These are phyloP conservation scores for Cutaneotrichosporon spelunceum DNA, from an alignment of 1,284 basidiomycete genomes.

Conservation along the genomic window DNA sequence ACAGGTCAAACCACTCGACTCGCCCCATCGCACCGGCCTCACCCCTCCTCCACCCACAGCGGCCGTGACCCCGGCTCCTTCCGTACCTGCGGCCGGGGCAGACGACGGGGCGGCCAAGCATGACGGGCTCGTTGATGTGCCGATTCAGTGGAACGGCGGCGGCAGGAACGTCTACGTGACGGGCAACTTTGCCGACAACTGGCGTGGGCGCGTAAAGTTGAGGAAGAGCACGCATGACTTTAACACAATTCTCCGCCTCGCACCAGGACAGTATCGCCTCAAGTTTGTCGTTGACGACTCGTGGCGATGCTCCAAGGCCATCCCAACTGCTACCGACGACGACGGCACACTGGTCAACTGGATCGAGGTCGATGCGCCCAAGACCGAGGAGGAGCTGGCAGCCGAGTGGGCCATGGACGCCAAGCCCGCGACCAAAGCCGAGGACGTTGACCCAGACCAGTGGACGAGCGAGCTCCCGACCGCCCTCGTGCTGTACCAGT, in stretches of 20 bases:
- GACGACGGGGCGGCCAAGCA: constrained; percentile 10
- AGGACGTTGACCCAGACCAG: constrained; percentile 48
- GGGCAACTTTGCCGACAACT: constrained; percentile 60
- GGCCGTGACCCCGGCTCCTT: constrained; percentile 32
- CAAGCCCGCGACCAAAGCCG: constrained; percentile 34
- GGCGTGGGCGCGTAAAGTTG: constrained; percentile 57
- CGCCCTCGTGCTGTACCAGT: constrained; percentile 71
- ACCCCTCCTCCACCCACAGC: constrained; percentile 35
- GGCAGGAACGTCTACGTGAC: constrained; percentile 57
- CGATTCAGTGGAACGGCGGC: constrained; percentile 51
- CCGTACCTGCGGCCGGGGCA: constrained; percentile 3
- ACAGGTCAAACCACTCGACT: constrained; percentile 22
- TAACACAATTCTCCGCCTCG: constrained; percentile 57
- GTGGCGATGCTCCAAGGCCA: constrained; percentile 69
- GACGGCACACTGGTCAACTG: constrained; percentile 96
- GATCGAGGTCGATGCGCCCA: constrained; percentile 58
- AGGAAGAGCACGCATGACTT: constrained; percentile 55
- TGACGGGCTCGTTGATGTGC: constrained; percentile 45
- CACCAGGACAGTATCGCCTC: constrained; percentile 90
- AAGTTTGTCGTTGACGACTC: constrained; percentile 94
- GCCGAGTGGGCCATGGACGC: constrained; percentile 49
- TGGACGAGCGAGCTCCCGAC: constrained; percentile 77
- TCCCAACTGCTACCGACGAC: constrained; percentile 89
- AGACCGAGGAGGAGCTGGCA: constrained; percentile 47
- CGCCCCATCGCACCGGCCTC: constrained; percentile 23